A percentile compares a stretch with the other conserved stretches of the same genome.
These are phyloP conservation scores for Benincasa hispida DNA, from an alignment of 306 rosid genomes.

Conservation along the genomic window DNA sequence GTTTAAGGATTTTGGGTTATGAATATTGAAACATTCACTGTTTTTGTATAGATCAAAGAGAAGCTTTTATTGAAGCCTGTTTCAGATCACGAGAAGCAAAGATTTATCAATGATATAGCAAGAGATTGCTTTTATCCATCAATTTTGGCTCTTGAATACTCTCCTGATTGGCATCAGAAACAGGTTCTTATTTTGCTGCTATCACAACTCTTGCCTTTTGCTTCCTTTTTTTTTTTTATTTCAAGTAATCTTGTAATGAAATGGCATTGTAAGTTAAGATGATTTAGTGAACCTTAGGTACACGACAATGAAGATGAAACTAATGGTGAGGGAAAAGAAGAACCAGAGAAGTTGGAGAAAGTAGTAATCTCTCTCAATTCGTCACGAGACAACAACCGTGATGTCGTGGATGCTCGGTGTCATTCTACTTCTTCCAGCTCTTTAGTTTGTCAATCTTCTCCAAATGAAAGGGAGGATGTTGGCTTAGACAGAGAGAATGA, in stretches of 20 bases:
- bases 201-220: background rate
- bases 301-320: conserved; percentile 14
- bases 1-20: background rate
- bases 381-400: background rate
- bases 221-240: background rate
- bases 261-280: background rate
- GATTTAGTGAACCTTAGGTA: conserved; percentile 16
- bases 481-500: background rate
- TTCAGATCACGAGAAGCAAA: conserved; percentile 39
- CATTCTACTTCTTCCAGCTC: background rate
- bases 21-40: background rate
- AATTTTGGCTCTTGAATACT: conserved; percentile 51
- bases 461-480: background rate
- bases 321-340: conserved; percentile 7
- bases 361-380: conserved; percentile 12
- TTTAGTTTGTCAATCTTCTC: background rate
- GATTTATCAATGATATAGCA: conserved; percentile 47
- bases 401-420: background rate
- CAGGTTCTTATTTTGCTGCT: conserved; percentile 28
- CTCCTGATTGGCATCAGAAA: conserved; percentile 40
- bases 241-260: background rate
- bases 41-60: conserved; percentile 38
- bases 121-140: conserved; percentile 35
- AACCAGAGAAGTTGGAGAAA: conserved; percentile 23
- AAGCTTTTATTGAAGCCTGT: conserved; percentile 30